Base-by-base conservation (phyloP, 768 basidiomycete genomes). In the Lactarius deliciosus region DNA sequence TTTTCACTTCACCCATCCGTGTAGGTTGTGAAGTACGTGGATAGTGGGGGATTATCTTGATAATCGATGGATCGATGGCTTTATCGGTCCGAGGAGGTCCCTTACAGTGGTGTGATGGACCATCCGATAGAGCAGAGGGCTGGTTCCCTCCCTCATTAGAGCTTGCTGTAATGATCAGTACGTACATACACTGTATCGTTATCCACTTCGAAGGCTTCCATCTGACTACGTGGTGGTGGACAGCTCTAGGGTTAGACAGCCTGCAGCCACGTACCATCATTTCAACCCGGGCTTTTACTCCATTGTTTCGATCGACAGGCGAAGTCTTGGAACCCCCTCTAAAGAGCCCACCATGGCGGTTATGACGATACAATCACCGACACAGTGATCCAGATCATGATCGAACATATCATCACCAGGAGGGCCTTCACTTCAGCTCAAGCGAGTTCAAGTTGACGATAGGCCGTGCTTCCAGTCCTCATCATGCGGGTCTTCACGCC, bases 11-110 rank as follows among this genome's bases (percentile, higher is more conserved):
- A 16, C 45, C 7, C 18, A 15, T 57, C 65, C 43, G 36, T 11
- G 41, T 58, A 57, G 56, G 6, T 34, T 18, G 18, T 40, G 64
- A 56, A 60, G 60, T 60, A 32, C 5, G 28, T 50, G 36, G 54
- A 16, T 59, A 30, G 43, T 25, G 15, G 50, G 38, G 65, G 65
- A 43, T 66, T 43, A 63, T 66, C 61, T 66, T 54, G 65, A 66
- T 66, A 58, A 63, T 66, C 65, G 65, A 66, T 66, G 56, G 61
- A 66, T 63, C 20, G 9, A 34, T 59, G 50, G 38, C 32, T 58
- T 61, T 66, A 50, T 66, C 61, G 45, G 57, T 54, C 61, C 61
- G 61, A 57, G 38, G 11, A 61, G 8, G 60, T 41, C 38, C 43
- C 38, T 53, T 18, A 38, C 56, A 47, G 54, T 61, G 61, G 38